Evolutionary conservation across 768 basidiomycete genomes (phyloP).

Genomic region (Termitomyces sp.): DNA sequence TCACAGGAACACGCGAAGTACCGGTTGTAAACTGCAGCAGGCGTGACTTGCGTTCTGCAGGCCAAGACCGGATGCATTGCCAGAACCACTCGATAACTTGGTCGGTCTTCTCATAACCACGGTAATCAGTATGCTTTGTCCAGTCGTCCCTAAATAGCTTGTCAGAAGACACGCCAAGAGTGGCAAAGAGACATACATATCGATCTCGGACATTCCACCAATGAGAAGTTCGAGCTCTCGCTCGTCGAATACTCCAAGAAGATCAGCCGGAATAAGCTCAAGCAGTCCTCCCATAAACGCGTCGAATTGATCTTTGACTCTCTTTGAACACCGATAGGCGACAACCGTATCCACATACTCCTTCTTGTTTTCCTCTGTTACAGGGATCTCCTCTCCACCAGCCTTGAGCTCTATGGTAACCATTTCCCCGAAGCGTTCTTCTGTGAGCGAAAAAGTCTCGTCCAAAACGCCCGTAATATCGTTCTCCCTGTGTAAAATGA

Average conservation of each 20-base stretch:
- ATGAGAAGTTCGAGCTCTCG: slow-evolving; percentile 86
- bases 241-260: slow-evolving; percentile 89
- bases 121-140: slow-evolving; percentile 93
- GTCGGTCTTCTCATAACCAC: slow-evolving; percentile 81
- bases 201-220: slow-evolving; percentile 91
- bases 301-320: slow-evolving; percentile 80
- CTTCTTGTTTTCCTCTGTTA: slow-evolving; percentile 75
- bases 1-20: slow-evolving; percentile 82
- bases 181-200: slow-evolving; percentile 54
- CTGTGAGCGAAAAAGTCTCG: slow-evolving; percentile 67
- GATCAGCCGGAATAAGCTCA: slow-evolving; percentile 79
- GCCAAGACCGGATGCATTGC: slow-evolving; percentile 89
- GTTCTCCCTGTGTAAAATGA: slow-evolving; percentile 50
- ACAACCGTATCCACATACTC: slow-evolving; percentile 78
- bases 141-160: slow-evolving; percentile 66
- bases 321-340: slow-evolving; percentile 76
- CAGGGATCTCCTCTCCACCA: slow-evolving; percentile 54
- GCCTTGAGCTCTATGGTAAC: slow-evolving; percentile 65
- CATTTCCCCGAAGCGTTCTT: slow-evolving; percentile 74
- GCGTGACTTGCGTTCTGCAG: slow-evolving; percentile 83
- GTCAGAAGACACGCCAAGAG: background rate
- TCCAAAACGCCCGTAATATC: slow-evolving; percentile 74
- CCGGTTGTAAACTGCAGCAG: slow-evolving; percentile 87
- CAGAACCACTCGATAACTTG: slow-evolving; percentile 96
- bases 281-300: slow-evolving; percentile 84